These are phyloP conservation scores for Silybum marianum DNA, from an alignment of 129 eudicot species.

Conservation along the genomic window DNA sequence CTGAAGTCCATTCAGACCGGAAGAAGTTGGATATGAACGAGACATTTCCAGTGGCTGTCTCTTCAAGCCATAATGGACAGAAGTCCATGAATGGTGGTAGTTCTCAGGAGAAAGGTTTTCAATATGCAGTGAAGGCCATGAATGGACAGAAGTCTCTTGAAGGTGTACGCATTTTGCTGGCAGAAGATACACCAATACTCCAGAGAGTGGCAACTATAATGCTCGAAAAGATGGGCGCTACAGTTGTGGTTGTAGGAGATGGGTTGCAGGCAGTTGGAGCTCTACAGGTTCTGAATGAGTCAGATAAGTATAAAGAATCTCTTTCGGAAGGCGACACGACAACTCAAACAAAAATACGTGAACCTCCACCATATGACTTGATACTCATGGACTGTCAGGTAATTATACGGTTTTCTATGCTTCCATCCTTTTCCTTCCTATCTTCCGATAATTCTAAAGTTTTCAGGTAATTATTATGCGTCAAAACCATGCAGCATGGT, in stretches of 20 bases:
- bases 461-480: no score
- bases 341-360: slow-evolving; percentile 21
- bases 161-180: slow-evolving; percentile 75
- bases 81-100: slow-evolving; percentile 5
- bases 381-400: slow-evolving; percentile 99
- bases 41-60: slow-evolving; percentile 2
- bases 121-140: slow-evolving; percentile 29
- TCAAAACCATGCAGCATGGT: not conserved
- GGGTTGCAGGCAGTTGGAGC: slow-evolving; percentile 88
- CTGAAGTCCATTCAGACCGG: slow-evolving; percentile 42
- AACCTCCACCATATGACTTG: slow-evolving; percentile 63
- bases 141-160: slow-evolving; percentile 59
- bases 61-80: not conserved
- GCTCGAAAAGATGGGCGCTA: slow-evolving; percentile 93
- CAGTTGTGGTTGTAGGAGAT: slow-evolving; percentile 84
- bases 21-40: slow-evolving; percentile 31
- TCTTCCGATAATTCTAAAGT: no score
- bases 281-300: slow-evolving; percentile 36
- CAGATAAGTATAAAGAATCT: slow-evolving; percentile 32
- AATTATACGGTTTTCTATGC: not conserved
- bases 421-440: not conserved
- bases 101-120: slow-evolving; percentile 24
- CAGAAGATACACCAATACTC: slow-evolving; percentile 91
- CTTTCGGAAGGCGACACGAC: slow-evolving; percentile 19
- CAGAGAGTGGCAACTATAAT: slow-evolving; percentile 94